Percentiles rank a stretch among this genome's conserved stretches.
Conservation (phyloP, 192 early-diverging fungal species). For the Ambispora gerdemannii region DNA sequence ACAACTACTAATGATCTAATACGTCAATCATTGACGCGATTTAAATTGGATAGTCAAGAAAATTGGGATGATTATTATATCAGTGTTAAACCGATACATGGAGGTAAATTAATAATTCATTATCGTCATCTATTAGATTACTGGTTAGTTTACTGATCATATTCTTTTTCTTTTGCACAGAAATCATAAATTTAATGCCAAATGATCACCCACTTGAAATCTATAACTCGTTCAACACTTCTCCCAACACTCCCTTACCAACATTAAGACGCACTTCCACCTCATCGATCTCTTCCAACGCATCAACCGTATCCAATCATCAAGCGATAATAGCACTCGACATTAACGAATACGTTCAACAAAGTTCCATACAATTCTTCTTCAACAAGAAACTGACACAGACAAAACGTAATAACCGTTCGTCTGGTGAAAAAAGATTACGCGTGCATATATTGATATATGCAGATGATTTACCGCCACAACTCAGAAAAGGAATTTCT, state of each 20-base stretch:
- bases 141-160: background rate
- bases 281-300: conserved; percentile 42
- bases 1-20: conserved; percentile 50
- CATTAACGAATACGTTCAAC: background rate
- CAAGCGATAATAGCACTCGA: background rate
- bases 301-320: conserved; percentile 32
- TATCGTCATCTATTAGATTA: background rate
- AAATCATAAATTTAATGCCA: conserved; percentile 46
- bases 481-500: background rate
- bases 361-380: conserved; percentile 20
- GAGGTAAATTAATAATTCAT: no score
- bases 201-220: conserved; percentile 54
- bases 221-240: conserved; percentile 49
- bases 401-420: background rate
- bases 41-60: conserved; percentile 49
- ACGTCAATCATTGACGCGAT: conserved; percentile 50
- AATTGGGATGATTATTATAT: conserved; percentile 45
- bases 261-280: conserved; percentile 43
- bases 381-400: conserved; percentile 13
- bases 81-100: conserved; percentile 49
- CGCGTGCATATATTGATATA: conserved; percentile 26
- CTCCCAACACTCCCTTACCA: conserved; percentile 50
- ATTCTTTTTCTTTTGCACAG: conserved; percentile 26
- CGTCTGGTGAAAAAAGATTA: conserved; percentile 9
- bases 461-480: conserved; percentile 19